Conservation (phyloP, 2,329 filamentous ascomycete species). For the Chrysosporium queenslandicum region DNA sequence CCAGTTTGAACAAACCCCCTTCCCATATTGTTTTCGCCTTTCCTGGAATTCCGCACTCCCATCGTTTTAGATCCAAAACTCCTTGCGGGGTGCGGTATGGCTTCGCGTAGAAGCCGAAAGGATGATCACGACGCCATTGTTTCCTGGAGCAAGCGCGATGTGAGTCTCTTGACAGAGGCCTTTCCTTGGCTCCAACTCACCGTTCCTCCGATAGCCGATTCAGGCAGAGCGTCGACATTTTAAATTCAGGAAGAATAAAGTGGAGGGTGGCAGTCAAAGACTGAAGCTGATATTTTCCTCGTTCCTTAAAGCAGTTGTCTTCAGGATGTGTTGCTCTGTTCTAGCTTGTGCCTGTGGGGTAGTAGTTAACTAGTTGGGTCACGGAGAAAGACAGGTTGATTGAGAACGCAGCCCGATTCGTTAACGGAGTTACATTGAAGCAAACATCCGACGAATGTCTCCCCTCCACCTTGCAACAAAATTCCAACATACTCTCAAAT, state of each 20-base stretch:
- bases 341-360: not conserved
- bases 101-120: constrained; percentile 93
- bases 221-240: constrained; percentile 56
- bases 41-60: constrained; percentile 94
- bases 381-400: too few species aligned
- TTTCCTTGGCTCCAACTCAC: constrained; percentile 37
- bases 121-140: constrained; percentile 93
- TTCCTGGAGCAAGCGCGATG: constrained; percentile 52
- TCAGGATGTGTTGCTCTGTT: not conserved
- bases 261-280: not conserved
- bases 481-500: too few species aligned
- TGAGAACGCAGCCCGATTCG: too few species aligned
- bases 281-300: not conserved
- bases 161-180: too few species aligned
- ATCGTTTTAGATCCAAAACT: constrained; percentile 81
- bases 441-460: too few species aligned
- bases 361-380: too few species aligned
- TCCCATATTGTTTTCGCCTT: constrained; percentile 98
- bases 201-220: constrained; percentile 82
- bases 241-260: not conserved
- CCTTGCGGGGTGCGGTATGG: constrained; percentile 70
- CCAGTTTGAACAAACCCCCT: constrained; percentile 91
- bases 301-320: not conserved
- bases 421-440: too few species aligned
- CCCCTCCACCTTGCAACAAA: too few species aligned